phyloP scores from a whole-genome alignment of 2,329 filamentous ascomycete species.

The Phoma sp. region DNA sequence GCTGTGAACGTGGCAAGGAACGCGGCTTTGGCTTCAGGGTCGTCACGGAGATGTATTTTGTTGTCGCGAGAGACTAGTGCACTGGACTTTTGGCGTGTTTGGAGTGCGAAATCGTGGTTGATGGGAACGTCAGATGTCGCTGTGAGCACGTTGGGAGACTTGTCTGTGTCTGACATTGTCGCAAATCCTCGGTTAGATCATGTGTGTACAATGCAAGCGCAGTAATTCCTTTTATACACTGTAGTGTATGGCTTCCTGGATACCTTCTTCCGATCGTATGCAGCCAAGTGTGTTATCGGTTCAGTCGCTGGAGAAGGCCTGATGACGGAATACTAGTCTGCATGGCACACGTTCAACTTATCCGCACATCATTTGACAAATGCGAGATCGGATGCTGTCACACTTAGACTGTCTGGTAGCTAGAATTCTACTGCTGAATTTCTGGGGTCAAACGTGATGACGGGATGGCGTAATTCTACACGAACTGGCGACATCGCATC shows the following conservation, averaged over 20 bases:
- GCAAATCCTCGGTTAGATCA: too few relatives aligned
- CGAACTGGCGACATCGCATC: slow-evolving; percentile 24
- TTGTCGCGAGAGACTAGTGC: slow-evolving; percentile 18
- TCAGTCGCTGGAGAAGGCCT: not conserved
- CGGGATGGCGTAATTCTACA: slow-evolving; percentile 24
- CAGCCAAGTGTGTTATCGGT: slow-evolving; percentile 15
- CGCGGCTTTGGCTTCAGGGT: slow-evolving; percentile 27
- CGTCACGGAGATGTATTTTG: slow-evolving; percentile 24
- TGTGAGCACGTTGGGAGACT: slow-evolving; percentile 8
- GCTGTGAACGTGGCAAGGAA: slow-evolving; percentile 30
- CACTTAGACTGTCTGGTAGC: not conserved
- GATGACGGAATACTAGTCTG: slow-evolving; percentile 21
- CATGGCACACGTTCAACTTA: slow-evolving; percentile 9
- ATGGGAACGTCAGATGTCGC: slow-evolving; percentile 9
- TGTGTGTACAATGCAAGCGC: not conserved
- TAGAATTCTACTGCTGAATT: not conserved
- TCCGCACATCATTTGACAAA: not conserved
- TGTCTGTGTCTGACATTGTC: slow-evolving; percentile 1
- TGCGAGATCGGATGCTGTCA: not conserved
- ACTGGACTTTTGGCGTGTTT: slow-evolving; percentile 17
- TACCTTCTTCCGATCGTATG: not conserved
- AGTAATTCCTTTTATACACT: not conserved
- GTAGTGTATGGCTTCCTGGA: not conserved
- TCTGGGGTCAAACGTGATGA: not conserved
- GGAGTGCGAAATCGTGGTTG: slow-evolving; percentile 18